Evolutionary conservation across 1,139 yeast species (phyloP).

Genomic region (Yamadazyma dushanensis): DNA sequence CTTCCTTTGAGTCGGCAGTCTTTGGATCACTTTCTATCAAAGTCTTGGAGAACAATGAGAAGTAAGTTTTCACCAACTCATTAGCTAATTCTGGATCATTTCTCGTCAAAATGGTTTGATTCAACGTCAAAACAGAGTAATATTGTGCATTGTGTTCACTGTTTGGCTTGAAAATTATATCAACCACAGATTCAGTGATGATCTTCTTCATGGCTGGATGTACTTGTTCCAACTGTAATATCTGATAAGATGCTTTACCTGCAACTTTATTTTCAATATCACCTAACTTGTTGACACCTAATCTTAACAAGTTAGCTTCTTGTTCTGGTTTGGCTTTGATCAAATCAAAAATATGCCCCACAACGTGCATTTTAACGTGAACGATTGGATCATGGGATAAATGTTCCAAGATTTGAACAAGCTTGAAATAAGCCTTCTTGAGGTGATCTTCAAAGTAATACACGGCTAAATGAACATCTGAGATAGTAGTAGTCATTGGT

Average conservation of each 20-base stretch:
- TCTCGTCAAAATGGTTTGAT: conserved; percentile 86
- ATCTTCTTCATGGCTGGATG: conserved; percentile 96
- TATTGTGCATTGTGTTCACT: conserved; percentile 86
- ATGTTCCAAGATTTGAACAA: conserved; percentile 68
- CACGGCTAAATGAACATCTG: conserved; percentile 58
- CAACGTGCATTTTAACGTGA: conserved; percentile 79
- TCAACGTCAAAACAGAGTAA: conserved; percentile 82
- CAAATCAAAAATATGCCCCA: conserved; percentile 76
- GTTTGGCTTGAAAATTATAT: conserved; percentile 71
- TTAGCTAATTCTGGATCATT: conserved; percentile 80
- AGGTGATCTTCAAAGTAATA: conserved; percentile 89
- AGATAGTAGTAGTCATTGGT: conserved; percentile 50
- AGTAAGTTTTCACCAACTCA: conserved; percentile 76
- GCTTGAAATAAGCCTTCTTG: conserved; percentile 70
- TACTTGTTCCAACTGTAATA: conserved; percentile 79
- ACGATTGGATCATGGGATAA: conserved; percentile 90
- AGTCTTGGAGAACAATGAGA: conserved; percentile 81
- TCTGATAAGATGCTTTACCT: conserved; percentile 80
- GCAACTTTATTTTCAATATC: conserved; percentile 90
- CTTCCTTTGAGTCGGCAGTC: conserved; percentile 33
- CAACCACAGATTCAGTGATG: conserved; percentile 76
- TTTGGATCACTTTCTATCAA: conserved; percentile 63
- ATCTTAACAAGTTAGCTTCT: conserved; percentile 83
- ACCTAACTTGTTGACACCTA: conserved; percentile 93
- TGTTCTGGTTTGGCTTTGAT: conserved; percentile 91